Conservation (phyloP, 768 basidiomycete genomes). For the Panaeolus cyanescens region DNA sequence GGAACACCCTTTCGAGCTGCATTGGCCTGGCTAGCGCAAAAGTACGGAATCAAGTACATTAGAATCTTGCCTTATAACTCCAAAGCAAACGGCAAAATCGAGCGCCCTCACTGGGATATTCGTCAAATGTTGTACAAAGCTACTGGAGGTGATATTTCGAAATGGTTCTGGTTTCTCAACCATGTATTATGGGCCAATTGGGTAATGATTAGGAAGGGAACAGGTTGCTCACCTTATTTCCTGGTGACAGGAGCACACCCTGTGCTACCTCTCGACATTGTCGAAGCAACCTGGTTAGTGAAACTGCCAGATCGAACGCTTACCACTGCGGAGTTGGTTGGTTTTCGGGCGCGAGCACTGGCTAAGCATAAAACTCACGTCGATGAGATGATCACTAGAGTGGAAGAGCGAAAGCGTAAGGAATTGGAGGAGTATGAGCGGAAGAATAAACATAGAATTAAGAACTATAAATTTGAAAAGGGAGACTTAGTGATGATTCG, state of each 20-base stretch:
- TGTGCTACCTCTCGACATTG: slow-evolving; percentile 19
- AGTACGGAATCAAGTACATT: slow-evolving; percentile 17
- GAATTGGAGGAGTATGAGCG: slow-evolving; percentile 22
- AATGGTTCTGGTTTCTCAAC: too few relatives aligned
- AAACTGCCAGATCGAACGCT: not conserved
- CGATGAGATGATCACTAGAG: too few relatives aligned
- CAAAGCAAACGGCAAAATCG: slow-evolving; percentile 18
- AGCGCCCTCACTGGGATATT: slow-evolving; percentile 21
- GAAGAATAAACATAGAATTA: slow-evolving; percentile 13
- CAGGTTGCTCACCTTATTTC: slow-evolving; percentile 36
- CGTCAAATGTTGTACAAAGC: slow-evolving; percentile 16
- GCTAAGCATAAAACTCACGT: too few relatives aligned
- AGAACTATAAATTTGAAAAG: slow-evolving; percentile 20
- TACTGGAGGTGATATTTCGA: too few relatives aligned
- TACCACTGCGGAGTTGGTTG: slow-evolving; percentile 10
- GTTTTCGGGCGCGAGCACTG: too few relatives aligned
- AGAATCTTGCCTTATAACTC: slow-evolving; percentile 23
- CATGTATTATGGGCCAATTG: slow-evolving; percentile 34
- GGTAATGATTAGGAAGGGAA: slow-evolving; percentile 27
- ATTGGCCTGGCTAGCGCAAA: too few relatives aligned
- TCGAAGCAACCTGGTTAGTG: slow-evolving; percentile 15
- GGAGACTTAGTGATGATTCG: slow-evolving; percentile 37
- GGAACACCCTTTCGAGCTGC: slow-evolving; percentile 19
- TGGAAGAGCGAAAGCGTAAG: slow-evolving; percentile 14
- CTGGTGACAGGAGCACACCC: slow-evolving; percentile 34